phyloP scores from a whole-genome alignment of 2,329 filamentous ascomycete species.

The Penicillium carneum region DNA sequence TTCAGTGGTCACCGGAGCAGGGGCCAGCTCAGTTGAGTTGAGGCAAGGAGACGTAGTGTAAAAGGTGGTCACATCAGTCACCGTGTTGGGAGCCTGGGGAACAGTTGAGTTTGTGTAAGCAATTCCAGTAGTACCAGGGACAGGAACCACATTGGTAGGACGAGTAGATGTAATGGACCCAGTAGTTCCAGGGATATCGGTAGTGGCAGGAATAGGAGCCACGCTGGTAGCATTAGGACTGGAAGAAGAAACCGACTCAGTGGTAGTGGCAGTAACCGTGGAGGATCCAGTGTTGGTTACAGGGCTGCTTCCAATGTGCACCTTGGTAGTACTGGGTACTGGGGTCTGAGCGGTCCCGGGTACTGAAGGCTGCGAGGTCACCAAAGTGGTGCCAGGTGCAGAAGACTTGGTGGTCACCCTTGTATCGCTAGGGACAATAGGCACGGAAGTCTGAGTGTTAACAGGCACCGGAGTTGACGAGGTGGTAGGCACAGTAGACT shows the following conservation, averaged over 20 bases:
- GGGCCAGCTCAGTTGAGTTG: neutral
- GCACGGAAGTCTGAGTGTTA: constrained; percentile 2
- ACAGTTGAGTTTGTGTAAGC: constrained; percentile 12
- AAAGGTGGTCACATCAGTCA: constrained; percentile 4
- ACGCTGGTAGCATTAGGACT: constrained; percentile 1
- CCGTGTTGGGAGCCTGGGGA: neutral
- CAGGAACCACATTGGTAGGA: constrained; percentile 9
- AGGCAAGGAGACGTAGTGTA: constrained; percentile 3
- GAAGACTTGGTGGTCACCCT: neutral
- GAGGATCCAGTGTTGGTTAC: neutral
- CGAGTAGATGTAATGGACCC: constrained; percentile 8
- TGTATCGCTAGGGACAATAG: neutral
- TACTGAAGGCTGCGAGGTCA: neutral
- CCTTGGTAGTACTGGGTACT: neutral
- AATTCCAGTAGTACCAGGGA: constrained; percentile 9
- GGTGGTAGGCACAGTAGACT: constrained; percentile 12
- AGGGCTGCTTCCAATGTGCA: constrained; percentile 1
- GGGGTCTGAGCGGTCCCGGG: constrained; percentile 1
- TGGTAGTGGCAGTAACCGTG: constrained; percentile 7
- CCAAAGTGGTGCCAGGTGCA: neutral
- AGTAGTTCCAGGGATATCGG: constrained; percentile 6
- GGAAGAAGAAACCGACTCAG: constrained; percentile 3
- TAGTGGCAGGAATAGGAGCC: neutral
- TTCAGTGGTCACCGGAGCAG: constrained; percentile 10
- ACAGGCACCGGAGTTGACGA: constrained; percentile 8